A percentile compares a stretch with the other conserved stretches of the same genome.
These are phyloP conservation scores for Lactarius akahatsu DNA, from an alignment of 768 basidiomycete genomes.

Conservation along the genomic window DNA sequence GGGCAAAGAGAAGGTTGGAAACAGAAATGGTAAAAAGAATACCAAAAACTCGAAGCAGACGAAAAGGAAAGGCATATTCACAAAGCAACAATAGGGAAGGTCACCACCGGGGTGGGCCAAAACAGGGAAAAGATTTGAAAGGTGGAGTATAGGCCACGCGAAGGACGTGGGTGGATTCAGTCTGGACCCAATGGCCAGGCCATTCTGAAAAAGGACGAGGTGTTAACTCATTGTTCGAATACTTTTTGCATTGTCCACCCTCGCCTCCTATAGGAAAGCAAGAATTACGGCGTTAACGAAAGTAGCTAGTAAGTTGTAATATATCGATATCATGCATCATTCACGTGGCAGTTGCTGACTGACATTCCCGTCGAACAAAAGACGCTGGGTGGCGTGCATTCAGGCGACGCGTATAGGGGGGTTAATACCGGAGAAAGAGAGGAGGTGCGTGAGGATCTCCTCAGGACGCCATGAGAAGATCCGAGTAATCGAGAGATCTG, in stretches of 20 bases:
- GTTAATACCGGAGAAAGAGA: background rate
- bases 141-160: background rate
- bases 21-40: slow-evolving; percentile 1
- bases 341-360: background rate
- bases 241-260: background rate
- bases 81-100: background rate
- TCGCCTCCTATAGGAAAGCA: background rate
- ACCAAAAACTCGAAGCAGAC: slow-evolving; percentile 1
- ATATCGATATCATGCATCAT: slow-evolving; percentile 1
- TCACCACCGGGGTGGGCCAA: slow-evolving; percentile 26
- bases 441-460: slow-evolving; percentile 17
- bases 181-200: slow-evolving; percentile 1
- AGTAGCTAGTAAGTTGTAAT: slow-evolving; percentile 13
- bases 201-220: slow-evolving; percentile 7
- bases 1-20: slow-evolving; percentile 13
- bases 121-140: background rate
- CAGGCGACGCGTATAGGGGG: background rate
- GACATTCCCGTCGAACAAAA: background rate
- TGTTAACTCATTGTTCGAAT: slow-evolving; percentile 4
- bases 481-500: background rate
- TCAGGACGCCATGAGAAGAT: slow-evolving; percentile 9
- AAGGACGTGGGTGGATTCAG: slow-evolving; percentile 4
- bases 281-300: slow-evolving; percentile 9
- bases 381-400: slow-evolving; percentile 7
- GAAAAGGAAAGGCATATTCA: slow-evolving; percentile 13